Conservation (phyloP, 1,284 basidiomycete species). For the Cutaneotrichosporon mucoides region DNA sequence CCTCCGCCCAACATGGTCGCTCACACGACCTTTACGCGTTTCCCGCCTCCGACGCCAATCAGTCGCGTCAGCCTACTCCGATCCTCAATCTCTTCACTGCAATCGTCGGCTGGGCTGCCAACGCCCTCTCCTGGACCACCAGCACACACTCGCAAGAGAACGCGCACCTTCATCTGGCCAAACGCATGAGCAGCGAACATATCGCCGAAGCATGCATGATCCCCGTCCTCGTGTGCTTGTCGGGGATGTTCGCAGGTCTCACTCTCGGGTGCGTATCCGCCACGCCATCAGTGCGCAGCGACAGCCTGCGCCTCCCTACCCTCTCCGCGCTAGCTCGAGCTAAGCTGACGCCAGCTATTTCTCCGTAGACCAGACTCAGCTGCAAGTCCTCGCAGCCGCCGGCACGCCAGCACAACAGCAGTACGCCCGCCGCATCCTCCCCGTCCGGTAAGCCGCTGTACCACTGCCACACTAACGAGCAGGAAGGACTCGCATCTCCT, state of each 20-base stretch:
- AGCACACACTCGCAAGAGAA: not conserved
- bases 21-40: too few species aligned
- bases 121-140: not conserved
- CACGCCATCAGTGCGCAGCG: too few species aligned
- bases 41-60: too few species aligned
- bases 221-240: conserved; percentile 56
- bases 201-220: conserved; percentile 53
- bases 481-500: conserved; percentile 72
- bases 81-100: too few species aligned
- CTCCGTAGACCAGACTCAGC: conserved; percentile 87
- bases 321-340: too few species aligned
- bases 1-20: too few species aligned
- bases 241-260: conserved; percentile 60
- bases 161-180: not conserved
- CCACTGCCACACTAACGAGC: not conserved
- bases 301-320: too few species aligned
- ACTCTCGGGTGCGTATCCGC: conserved; percentile 32
- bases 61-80: too few species aligned
- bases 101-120: too few species aligned
- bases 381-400: conserved; percentile 77
- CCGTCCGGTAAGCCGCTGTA: conserved; percentile 57
- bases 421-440: conserved; percentile 79
- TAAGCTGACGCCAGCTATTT: conserved; percentile 62
- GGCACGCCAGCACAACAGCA: conserved; percentile 74
- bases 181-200: conserved; percentile 8